Evolutionary conservation across 2,329 filamentous ascomycete genomes (phyloP), one percentile per base, ranked within the genome.

Genomic region (Didymella lethalis): DNA sequence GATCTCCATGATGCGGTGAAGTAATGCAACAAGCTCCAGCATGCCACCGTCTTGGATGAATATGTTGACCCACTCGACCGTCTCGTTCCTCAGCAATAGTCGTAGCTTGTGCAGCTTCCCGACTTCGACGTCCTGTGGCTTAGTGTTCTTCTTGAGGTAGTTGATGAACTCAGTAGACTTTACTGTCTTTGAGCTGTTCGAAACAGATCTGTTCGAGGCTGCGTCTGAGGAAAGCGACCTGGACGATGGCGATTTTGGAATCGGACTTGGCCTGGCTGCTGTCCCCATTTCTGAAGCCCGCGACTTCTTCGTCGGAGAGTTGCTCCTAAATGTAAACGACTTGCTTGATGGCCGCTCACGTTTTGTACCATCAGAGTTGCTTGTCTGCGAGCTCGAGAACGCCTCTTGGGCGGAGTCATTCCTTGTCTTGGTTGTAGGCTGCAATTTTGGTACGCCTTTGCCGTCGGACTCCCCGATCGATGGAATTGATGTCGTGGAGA

Each of bases 31-130:
- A 63, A 98, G 91, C 76, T 97, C 92, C 65, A 90, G 86, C 93
- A 98, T 96, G 20, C 95, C 95, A 16, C 92, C 93, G 63, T 93
- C 88, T 40, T 88, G 85, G 67, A 98, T 92, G 75, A 98, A 99
- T 12, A 88, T 86, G 73, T 98, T 92, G 3, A 96, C 96, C 95
- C 95, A 99, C 12, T 90, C 87, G 6, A 99, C 92, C 0, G 94
- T 96, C 80, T 99, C 95, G 71, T 98, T 98, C 18, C 95, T 88
- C 52, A 99, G 83, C 51, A 98, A 80, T 20, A 97, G 84, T 14
- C 94, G 88, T 45, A 99, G 84, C 79, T 98, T 98, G 80, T 98
- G 95, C 34, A 99, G 80, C 75, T 95, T 94, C 44, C 93, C 93
- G n/a, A 98, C 91, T 75, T 98, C 94, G 10, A 97, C 89, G 38